Base-by-base conservation (phyloP, 495 filamentous ascomycete species). In the Massariosphaeria phaeospora region DNA sequence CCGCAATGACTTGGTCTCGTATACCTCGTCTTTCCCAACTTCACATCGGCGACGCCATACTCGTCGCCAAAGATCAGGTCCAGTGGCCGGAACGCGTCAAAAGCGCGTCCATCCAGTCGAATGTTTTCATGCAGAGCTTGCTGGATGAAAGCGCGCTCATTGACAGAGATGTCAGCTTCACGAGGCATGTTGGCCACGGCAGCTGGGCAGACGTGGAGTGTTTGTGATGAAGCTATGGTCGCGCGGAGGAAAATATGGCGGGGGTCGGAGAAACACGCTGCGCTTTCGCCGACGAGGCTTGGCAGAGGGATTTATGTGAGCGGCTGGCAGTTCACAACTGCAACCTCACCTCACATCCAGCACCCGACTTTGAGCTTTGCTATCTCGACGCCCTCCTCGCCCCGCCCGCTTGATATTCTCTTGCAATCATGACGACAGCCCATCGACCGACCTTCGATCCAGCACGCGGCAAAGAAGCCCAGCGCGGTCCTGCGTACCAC, bases 361-460 rank as follows among this genome's bases (percentile, higher is more conserved):
- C n/a, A n/a, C n/a, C 15, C 18, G 13, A 10, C 38, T 40, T 21
- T 17, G 24, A 40, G 4, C 12, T 40, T 40, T 9, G 17, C 6
- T 40, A 2, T 40, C 38, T n/a, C n/a, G n/a, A n/a, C 21, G 12
- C 23, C 15, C n/a, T 13, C 24, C 36, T 8, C 36, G 17, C 25
- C 41, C 24, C 25, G 7, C 42, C 21, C 24, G 2, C 29, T 52
- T 18, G 10, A 31, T 38, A 13, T 27, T 44, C 50, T 17, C 18
- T 25, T 43, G 6, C 9, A 25, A 64, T 30, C 20, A 71, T 73
- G 69, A 71, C 70, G 33, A 66, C 65, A 76, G 79, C 80, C 29
- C 87, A 93, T 64, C 82, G 91, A 69, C 91, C 91, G 55, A 96
- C 91, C 0, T 96, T 96, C 63, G 91, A 96, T 67, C 91, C 91